Base-by-base conservation (phyloP, 2,329 filamentous ascomycete genomes). In the Aulographum hederae region DNA sequence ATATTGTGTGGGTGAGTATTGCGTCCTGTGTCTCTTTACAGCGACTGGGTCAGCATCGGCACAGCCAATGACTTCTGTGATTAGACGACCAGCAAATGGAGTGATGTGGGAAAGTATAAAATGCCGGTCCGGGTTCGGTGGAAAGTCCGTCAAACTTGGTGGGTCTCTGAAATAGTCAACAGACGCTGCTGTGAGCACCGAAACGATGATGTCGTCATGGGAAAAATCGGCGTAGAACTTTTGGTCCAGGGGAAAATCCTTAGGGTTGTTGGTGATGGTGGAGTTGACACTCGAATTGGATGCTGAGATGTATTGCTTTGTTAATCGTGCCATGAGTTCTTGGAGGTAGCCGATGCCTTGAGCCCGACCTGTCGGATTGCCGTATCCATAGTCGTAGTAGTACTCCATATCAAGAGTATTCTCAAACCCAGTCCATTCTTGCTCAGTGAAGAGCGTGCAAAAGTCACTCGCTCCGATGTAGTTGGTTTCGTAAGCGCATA, bases 1-100 rank as follows among this genome's bases (percentile, higher is more conserved):
- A 36, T 63, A 62, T 34, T 61, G 55, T 0, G 39, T 43, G 0
- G 54, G 51, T 26, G 50, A 51, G 44, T 65, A 65, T 12, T 50
- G 41, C 0, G 54, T 54, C 16, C 52, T 46, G 25, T 60, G 41
- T 2, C 47, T 37, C 20, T 54, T 51, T 3, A 57, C 53, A 1
- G 55, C 44, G 4, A 41, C 41, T 0, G 67, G 61, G 29, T 57
- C 35, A 1, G 52, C 30, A 1, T 38, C 34, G 3, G 52, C 46
- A 40, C 66, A 70, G 20, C 61, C 64, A 39, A 69, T 63, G 18
- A 67, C 56, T 46, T 71, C 67, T 2, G 66, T 67, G 28, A 67
- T 51, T 18, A 71, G 52, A 13, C 62, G 57, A 3, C 57, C 65
- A 15, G 62, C 65, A 37, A 69, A 70, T 2, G 67, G 67, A 0